Evolutionary conservation across 441 rosid genomes (phyloP), one percentile per base, ranked within the genome.

Genomic region (Populus hybrid): DNA sequence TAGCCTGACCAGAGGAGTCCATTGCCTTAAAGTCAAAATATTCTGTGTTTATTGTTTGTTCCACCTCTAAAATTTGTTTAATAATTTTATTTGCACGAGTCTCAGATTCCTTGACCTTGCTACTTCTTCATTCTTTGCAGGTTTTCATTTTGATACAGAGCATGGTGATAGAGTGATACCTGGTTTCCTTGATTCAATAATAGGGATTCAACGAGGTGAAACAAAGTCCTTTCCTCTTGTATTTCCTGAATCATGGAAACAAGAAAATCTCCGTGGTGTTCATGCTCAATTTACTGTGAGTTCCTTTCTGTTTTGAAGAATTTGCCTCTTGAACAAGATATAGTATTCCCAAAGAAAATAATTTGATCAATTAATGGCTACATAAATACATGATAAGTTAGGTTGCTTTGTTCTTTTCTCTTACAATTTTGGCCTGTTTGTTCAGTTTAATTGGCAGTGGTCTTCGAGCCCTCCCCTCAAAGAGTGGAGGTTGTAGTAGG

Each of bases 181-280:
- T 65, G 98, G 97, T 73, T 95, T 95, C 82, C 90, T 92, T 65
- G 89, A 91, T 81, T 85, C 97, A 67, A 77, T 93, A 76, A 79
- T 90, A 23, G 97, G 95, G 65, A 91, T 95, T 30, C 78, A 73
- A 83, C 88, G 79, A 68, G 94, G 95, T 14, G 93, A 95, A 87
- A 91, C 90, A 34, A 93, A 85, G 84, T 90, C 97, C 77, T 95
- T 95, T 80, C 85, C 91, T 6, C 92, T 90, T 72, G 83, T 84
- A 50, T 93, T 95, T 84, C 98, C 97, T 63, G 97, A 93, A 74
- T 83, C 97, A 74, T 93, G 99, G 99, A 89, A 81, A 71, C 97
- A 95, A 87, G 97, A 91, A 84, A 81, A 82, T 84, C 98, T 92
- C 0, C 90, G 91, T 10, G 95, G 95, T 77, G 93, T 93, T 81